Conservation (phyloP, 1,139 yeast species). For the Kodamaea sp. region DNA sequence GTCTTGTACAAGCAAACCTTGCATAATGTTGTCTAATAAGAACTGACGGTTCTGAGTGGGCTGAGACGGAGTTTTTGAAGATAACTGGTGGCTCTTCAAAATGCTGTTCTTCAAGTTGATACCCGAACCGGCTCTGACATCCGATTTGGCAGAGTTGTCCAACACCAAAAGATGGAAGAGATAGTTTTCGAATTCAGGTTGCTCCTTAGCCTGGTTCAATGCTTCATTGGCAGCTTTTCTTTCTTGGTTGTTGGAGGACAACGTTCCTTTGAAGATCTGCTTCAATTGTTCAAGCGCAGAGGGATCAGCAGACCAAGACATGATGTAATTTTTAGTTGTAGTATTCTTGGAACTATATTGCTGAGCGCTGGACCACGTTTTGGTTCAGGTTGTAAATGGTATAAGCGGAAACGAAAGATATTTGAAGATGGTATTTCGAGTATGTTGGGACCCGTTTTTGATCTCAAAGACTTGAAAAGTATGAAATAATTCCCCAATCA, state of each 20-base stretch:
- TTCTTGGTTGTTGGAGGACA: slow-evolving; percentile 55
- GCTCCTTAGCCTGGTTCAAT: slow-evolving; percentile 62
- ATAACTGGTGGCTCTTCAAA: slow-evolving; percentile 29
- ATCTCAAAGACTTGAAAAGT: too few species aligned
- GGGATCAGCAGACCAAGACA: slow-evolving; percentile 62
- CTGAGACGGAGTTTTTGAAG: slow-evolving; percentile 8
- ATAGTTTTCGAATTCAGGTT: slow-evolving; percentile 80
- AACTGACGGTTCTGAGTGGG: slow-evolving; percentile 42
- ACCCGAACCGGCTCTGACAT: slow-evolving; percentile 88
- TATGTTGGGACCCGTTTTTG: too few species aligned
- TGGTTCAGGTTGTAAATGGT: too few species aligned
- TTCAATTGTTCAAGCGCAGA: slow-evolving; percentile 63
- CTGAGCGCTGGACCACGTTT: too few species aligned
- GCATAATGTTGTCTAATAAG: slow-evolving; percentile 61
- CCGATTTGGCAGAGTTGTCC: slow-evolving; percentile 47
- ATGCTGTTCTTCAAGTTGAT: slow-evolving; percentile 76
- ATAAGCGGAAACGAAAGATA: too few species aligned
- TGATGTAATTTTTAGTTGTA: slow-evolving; percentile 1
- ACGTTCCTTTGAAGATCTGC: slow-evolving; percentile 63
- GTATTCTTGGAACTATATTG: too few species aligned
- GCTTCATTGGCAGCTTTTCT: slow-evolving; percentile 68
- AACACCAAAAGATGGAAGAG: slow-evolving; percentile 66
- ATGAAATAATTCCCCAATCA: too few species aligned
- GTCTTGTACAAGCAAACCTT: slow-evolving; percentile 65
- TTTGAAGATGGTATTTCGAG: too few species aligned